Conservation (phyloP, 805 yeast species). For the Clavispora carvajalis region DNA sequence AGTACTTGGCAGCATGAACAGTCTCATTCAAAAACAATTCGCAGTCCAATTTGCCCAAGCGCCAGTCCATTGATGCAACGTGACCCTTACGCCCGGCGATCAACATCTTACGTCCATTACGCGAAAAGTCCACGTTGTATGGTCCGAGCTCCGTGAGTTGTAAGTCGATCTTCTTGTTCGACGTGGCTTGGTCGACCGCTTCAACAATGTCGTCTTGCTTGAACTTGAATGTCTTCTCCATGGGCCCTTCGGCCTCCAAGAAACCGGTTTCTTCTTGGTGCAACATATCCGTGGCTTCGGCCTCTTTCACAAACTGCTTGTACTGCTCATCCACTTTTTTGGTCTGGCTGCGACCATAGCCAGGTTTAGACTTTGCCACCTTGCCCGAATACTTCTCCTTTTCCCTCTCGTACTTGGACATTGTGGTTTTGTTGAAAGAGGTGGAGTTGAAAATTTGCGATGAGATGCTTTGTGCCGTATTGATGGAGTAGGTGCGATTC, state of each 20-base stretch:
- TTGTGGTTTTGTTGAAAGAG: slow-evolving; percentile 1
- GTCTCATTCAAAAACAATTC: slow-evolving; percentile 87
- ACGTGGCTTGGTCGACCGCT: slow-evolving; percentile 73
- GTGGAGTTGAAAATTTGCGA: slow-evolving; percentile 2
- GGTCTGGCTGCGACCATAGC: slow-evolving; percentile 33
- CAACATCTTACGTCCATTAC: slow-evolving; percentile 82
- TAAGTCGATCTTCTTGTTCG: slow-evolving; percentile 69
- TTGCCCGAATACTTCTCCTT: slow-evolving; percentile 11
- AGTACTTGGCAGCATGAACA: slow-evolving; percentile 80
- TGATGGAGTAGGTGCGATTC: slow-evolving; percentile 1
- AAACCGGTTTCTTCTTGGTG: slow-evolving; percentile 81
- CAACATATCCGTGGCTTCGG: slow-evolving; percentile 81
- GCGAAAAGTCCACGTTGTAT: slow-evolving; percentile 70
- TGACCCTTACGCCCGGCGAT: slow-evolving; percentile 92
- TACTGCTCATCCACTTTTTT: slow-evolving; percentile 66
- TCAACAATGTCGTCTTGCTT: slow-evolving; percentile 72
- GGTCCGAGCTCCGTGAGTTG: slow-evolving; percentile 80
- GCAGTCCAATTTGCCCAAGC: slow-evolving; percentile 72
- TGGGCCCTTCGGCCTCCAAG: slow-evolving; percentile 81
- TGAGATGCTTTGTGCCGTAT: slow-evolving; percentile 12
- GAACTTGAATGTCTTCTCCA: slow-evolving; percentile 88
- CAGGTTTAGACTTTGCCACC: slow-evolving; percentile 11
- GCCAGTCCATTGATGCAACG: slow-evolving; percentile 94
- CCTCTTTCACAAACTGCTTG: slow-evolving; percentile 72
- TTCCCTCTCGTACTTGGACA: slow-evolving; percentile 14